A percentile compares a stretch with the other conserved stretches of the same genome.
Conservation (phyloP, 345 rosid species). For the Boechera divaricarpa region DNA sequence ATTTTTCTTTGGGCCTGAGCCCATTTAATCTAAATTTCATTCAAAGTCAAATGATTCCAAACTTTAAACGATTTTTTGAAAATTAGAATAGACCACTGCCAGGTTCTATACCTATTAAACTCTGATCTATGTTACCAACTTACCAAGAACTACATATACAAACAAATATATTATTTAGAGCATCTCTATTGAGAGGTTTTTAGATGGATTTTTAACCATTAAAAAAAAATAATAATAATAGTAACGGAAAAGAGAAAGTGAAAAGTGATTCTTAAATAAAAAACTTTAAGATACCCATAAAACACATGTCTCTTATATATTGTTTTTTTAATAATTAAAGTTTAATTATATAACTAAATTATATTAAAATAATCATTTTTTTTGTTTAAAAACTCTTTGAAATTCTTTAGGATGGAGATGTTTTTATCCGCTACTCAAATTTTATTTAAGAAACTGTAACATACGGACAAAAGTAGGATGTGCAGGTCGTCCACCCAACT, state of each 20-base stretch:
- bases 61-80: background rate
- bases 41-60: background rate
- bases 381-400: no score
- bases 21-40: background rate
- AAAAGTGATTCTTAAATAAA: no score
- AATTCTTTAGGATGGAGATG: no score
- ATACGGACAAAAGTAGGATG: constrained; percentile 47
- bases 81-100: background rate
- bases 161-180: background rate
- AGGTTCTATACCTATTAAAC: background rate
- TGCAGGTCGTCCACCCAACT: constrained; percentile 53
- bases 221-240: no score
- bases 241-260: no score
- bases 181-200: no score
- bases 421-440: background rate
- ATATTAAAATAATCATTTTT: no score
- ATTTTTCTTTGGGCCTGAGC: background rate
- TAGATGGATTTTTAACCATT: no score
- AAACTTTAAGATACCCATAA: no score
- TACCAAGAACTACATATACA: background rate
- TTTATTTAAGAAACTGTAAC: background rate
- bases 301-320: no score
- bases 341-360: no score
- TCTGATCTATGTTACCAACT: background rate
- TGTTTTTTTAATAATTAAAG: no score